These are phyloP conservation scores for Penicillium steckii DNA, from an alignment of 495 filamentous ascomycete species.

Conservation along the genomic window DNA sequence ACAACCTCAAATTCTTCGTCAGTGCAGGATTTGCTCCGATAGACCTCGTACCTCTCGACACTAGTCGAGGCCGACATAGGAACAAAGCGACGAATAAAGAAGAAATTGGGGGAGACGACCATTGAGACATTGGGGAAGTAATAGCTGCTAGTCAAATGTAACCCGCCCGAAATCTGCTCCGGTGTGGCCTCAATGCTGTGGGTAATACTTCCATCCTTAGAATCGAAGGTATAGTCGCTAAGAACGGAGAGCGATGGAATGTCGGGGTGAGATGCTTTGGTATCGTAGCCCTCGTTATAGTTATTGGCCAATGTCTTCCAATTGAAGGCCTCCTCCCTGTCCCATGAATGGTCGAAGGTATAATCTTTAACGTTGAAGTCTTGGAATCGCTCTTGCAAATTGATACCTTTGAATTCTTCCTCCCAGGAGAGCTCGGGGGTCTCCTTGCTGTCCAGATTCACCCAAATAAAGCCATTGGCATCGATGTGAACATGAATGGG, in stretches of 20 bases:
- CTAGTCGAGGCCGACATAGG: conserved; percentile 36
- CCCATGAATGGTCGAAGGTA: conserved; percentile 45
- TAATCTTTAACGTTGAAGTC: conserved; percentile 47
- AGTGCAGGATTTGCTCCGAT: conserved; percentile 41
- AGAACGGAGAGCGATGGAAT: conserved; percentile 37
- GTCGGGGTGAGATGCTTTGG: conserved; percentile 40
- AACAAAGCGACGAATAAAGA: conserved; percentile 48
- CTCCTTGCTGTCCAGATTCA: conserved; percentile 46
- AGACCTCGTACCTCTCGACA: conserved; percentile 48
- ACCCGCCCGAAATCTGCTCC: conserved; percentile 29
- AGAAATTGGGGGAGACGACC: conserved; percentile 44
- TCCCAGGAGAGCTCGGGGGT: conserved; percentile 42
- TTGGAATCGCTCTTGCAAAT: conserved; percentile 33
- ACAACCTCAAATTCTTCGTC: conserved; percentile 45
- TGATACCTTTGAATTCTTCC: conserved; percentile 38
- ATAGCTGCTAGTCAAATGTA: conserved; percentile 39
- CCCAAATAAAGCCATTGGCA: conserved; percentile 48
- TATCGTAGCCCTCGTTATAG: conserved; percentile 51
- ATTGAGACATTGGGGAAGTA: conserved; percentile 48
- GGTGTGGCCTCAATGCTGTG: conserved; percentile 34
- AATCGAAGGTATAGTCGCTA: conserved; percentile 33
- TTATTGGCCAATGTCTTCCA: conserved; percentile 53
- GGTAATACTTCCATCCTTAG: conserved; percentile 31
- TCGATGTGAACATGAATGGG: conserved; percentile 49
- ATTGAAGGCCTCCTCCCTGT: conserved; percentile 46